Conservation (phyloP, 1,284 basidiomycete genomes). For the Cryptococcus deneoformans region DNA sequence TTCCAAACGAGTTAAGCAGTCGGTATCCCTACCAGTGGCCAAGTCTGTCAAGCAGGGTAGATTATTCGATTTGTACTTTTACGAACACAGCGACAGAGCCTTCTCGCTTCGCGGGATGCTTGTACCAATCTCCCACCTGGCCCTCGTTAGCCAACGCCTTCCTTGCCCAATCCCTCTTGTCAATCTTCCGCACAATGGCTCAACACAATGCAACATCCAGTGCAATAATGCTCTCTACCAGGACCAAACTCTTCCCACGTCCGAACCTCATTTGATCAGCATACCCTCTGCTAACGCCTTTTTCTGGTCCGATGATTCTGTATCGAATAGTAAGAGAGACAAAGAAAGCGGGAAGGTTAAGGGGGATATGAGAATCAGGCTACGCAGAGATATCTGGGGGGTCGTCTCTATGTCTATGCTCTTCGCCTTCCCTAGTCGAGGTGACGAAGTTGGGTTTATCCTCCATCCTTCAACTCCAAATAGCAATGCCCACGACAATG, state of each 20-base stretch:
- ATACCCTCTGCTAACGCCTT: constrained; percentile 12
- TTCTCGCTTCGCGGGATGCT: constrained; percentile 23
- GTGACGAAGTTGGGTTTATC: constrained; percentile 18
- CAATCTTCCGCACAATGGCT: background rate
- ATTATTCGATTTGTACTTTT: constrained; percentile 28
- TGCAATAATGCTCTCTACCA: constrained; percentile 9
- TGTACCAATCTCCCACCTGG: constrained; percentile 20
- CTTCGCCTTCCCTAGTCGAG: constrained; percentile 26
- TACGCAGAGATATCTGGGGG: constrained; percentile 25
- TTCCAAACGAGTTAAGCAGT: background rate
- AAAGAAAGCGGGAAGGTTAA: constrained; percentile 3
- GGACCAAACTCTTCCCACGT: background rate
- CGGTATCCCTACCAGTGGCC: background rate
- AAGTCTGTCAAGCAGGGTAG: constrained; percentile 1
- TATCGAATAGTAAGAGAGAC: background rate
- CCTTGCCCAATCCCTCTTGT: constrained; percentile 27
- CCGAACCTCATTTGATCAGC: constrained; percentile 1
- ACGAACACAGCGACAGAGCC: constrained; percentile 6
- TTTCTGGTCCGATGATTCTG: constrained; percentile 17
- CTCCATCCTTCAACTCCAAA: background rate
- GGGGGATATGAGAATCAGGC: constrained; percentile 22
- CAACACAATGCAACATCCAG: constrained; percentile 5
- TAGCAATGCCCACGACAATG: background rate
- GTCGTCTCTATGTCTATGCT: constrained; percentile 13
- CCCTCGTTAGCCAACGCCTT: constrained; percentile 22